Conservation (phyloP, 495 filamentous ascomycete species). For the Bacidia gigantensis region DNA sequence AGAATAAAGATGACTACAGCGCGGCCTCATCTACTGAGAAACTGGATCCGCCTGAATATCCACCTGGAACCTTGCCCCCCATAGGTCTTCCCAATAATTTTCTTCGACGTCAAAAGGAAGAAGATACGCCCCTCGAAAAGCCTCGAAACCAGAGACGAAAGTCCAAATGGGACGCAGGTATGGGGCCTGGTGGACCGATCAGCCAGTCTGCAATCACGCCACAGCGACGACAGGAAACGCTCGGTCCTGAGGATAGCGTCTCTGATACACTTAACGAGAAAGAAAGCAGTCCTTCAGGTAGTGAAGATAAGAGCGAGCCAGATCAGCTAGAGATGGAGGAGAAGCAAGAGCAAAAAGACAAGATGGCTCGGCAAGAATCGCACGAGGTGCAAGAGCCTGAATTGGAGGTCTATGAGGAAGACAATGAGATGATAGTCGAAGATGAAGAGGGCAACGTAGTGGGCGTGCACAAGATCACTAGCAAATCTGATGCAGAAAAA, state of each 20-base stretch:
- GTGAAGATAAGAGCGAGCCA: conserved; percentile 12
- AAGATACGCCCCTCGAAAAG: conserved; percentile 50
- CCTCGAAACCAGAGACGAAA: conserved; percentile 46
- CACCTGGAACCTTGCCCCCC: conserved; percentile 68
- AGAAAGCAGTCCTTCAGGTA: conserved; percentile 11
- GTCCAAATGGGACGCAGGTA: conserved; percentile 57
- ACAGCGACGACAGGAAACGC: conserved; percentile 31
- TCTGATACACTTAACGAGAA: conserved; percentile 27
- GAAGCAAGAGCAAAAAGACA: conserved; percentile 20
- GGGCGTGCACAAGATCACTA: conserved; percentile 31
- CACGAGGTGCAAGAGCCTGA: conserved; percentile 26
- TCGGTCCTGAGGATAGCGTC: conserved; percentile 24
- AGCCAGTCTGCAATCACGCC: conserved; percentile 83
- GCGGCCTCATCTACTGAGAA: conserved; percentile 45
- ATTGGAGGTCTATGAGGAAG: conserved; percentile 68
- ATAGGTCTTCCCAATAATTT: conserved; percentile 66
- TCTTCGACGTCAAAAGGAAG: conserved; percentile 66
- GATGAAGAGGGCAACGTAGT: conserved; percentile 82
- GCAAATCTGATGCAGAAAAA: conserved; percentile 33
- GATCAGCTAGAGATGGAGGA: conserved; percentile 16
- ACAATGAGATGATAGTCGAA: conserved; percentile 69
- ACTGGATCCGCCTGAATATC: conserved; percentile 46
- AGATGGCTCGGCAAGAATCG: conserved; percentile 22
- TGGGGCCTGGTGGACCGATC: conserved; percentile 76
- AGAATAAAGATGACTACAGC: conserved; percentile 48